phyloP scores from a whole-genome alignment of 2,329 filamentous ascomycete species.

The Aspergillus sojae region DNA sequence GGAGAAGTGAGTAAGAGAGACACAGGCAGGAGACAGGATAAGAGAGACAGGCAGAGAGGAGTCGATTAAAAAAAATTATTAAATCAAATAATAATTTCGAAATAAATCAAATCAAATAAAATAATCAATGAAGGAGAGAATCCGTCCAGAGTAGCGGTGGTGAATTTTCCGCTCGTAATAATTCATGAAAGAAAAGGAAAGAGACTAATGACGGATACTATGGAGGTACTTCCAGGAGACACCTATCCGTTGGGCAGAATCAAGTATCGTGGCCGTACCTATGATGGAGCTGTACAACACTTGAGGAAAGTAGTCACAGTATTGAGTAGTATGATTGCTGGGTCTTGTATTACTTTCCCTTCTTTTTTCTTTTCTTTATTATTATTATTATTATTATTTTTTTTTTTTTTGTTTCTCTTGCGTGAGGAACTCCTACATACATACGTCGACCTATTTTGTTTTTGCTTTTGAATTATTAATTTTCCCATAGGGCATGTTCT shows the following conservation, averaged over 20 bases:
- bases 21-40: background rate
- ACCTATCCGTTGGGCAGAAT: background rate
- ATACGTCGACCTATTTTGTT: background rate
- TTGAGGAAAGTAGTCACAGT: background rate
- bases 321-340: background rate
- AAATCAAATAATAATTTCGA: background rate
- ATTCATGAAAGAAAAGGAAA: constrained; percentile 1
- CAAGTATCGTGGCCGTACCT: background rate
- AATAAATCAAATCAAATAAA: background rate
- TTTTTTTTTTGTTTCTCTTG: background rate
- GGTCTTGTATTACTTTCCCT: background rate
- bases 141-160: background rate
- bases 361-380: background rate
- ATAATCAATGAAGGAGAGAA: constrained; percentile 3
- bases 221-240: background rate
- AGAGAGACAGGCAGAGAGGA: background rate
- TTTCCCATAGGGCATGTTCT: background rate
- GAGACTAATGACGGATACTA: background rate
- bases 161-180: background rate
- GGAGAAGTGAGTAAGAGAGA: background rate
- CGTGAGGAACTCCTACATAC: background rate
- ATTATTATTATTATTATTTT: background rate
- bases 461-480: background rate
- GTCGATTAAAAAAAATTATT: background rate
- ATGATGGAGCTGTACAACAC: background rate